Conservation (phyloP, 208 protist genomes). For the Naegleria lovaniensis region DNA sequence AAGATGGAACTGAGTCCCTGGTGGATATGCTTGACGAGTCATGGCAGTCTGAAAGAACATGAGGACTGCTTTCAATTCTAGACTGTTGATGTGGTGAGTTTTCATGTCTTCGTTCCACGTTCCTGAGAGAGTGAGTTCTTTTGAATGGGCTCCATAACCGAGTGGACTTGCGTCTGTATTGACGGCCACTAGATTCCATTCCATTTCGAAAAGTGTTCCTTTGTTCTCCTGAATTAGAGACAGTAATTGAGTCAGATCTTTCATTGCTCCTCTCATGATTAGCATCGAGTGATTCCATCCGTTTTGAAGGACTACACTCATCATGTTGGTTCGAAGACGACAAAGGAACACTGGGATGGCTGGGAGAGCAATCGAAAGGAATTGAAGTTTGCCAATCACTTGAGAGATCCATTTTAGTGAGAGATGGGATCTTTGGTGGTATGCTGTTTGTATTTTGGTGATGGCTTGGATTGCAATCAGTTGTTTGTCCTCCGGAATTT, state of each 20-base stretch:
- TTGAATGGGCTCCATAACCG: background rate
- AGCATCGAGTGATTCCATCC: background rate
- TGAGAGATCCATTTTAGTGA: background rate
- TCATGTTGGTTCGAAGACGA: background rate
- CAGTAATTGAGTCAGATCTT: background rate
- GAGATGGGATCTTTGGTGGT: background rate
- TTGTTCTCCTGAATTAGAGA: background rate
- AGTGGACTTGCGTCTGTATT: background rate
- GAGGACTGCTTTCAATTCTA: background rate
- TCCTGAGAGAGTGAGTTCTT: background rate
- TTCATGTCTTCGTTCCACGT: background rate
- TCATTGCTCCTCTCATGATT: background rate
- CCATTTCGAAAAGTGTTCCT: background rate
- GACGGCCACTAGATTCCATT: background rate
- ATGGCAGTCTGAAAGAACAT: background rate
- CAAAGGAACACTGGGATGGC: background rate
- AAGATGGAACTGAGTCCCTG: background rate
- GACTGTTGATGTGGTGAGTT: background rate
- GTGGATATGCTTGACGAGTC: background rate
- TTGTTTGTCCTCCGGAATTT: background rate
- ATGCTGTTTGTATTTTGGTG: background rate
- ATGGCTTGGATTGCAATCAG: background rate
- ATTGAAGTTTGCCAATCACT: background rate
- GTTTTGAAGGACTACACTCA: background rate
- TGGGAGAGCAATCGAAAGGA: background rate